Percentiles rank a stretch among this genome's conserved stretches.
These are phyloP conservation scores for Calonectria hongkongensis DNA, from an alignment of 2,329 filamentous ascomycete genomes.

Conservation along the genomic window DNA sequence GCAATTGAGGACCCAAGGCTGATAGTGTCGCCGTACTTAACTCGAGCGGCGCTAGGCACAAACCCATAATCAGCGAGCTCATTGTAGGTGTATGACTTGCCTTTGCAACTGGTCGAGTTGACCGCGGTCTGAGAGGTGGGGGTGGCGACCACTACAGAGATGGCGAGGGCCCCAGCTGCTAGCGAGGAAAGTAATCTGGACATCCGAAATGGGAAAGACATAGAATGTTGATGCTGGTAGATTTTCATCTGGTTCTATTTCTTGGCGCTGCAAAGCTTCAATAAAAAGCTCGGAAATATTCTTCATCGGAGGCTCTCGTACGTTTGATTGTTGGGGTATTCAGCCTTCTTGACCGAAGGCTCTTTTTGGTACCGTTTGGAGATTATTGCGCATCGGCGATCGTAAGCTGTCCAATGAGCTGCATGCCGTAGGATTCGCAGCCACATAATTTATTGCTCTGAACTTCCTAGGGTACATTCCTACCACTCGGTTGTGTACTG, in stretches of 20 bases:
- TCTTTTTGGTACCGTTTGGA: conserved; percentile 20
- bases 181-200: conserved; percentile 1
- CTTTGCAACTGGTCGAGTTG: conserved; percentile 69
- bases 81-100: conserved; percentile 78
- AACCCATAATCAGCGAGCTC: conserved; percentile 80
- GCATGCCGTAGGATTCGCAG: background rate
- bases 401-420: conserved; percentile 6
- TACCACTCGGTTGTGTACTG: background rate
- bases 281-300: background rate
- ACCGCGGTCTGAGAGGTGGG: conserved; percentile 16
- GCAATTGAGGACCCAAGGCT: conserved; percentile 80
- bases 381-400: background rate
- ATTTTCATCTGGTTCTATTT: background rate
- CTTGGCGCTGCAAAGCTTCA: background rate
- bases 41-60: conserved; percentile 73
- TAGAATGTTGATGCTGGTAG: background rate
- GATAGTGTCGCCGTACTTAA: conserved; percentile 82
- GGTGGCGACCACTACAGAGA: conserved; percentile 15
- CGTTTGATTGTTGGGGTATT: too few relatives aligned
- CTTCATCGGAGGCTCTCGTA: background rate
- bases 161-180: conserved; percentile 1
- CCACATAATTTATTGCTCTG: background rate
- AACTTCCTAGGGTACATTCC: background rate
- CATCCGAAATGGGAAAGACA: background rate
- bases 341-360: conserved; percentile 23